Conservation (phyloP, 2,329 filamentous ascomycete genomes). For the Calonectria leucothoes region DNA sequence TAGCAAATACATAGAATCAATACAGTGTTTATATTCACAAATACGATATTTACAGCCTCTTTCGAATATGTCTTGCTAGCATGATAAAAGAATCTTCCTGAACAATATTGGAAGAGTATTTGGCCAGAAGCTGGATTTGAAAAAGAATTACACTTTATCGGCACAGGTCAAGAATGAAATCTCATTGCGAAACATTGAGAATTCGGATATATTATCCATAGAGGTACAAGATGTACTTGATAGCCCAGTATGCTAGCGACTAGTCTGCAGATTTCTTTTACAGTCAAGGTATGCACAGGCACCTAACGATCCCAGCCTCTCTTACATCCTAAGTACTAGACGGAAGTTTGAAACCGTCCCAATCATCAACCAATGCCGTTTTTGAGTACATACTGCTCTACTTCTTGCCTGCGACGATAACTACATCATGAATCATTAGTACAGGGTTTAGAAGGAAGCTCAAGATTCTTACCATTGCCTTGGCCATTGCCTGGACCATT, state of each 20-base stretch:
- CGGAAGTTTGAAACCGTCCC: not conserved
- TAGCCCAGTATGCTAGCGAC: not conserved
- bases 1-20: no score
- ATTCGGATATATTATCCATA: not conserved
- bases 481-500: not conserved
- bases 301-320: not conserved
- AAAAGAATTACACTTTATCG: no score
- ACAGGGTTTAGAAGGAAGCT: not conserved
- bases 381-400: not conserved
- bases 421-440: not conserved
- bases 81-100: no score
- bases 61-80: no score
- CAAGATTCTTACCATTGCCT: not conserved
- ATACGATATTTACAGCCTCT: no score
- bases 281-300: not conserved
- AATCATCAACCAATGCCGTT: not conserved
- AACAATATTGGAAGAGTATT: no score
- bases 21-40: no score
- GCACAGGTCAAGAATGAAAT: rapidly evolving
- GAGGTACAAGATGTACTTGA: not conserved
- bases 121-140: no score
- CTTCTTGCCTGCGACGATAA: not conserved
- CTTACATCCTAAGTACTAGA: no score
- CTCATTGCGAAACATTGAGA: not conserved
- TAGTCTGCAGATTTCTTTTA: not conserved